These are phyloP conservation scores for Albophoma yamanashiensis DNA, from an alignment of 2,329 filamentous ascomycete species.

Conservation along the genomic window DNA sequence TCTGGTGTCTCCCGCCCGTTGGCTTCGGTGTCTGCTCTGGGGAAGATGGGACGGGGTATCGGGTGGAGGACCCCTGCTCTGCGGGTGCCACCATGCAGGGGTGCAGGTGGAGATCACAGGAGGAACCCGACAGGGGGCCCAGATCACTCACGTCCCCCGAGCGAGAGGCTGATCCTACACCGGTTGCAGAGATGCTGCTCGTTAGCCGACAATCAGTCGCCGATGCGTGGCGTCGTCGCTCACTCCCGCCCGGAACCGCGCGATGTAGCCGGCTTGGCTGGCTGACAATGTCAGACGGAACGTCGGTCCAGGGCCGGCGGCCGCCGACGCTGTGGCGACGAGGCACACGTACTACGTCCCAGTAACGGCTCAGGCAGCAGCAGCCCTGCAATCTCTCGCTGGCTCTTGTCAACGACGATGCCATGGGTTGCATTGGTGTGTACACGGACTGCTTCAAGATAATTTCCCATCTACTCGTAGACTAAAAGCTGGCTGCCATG, in stretches of 20 bases:
- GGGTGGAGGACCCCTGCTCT: background rate
- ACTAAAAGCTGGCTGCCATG: background rate
- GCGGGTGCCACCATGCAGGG: background rate
- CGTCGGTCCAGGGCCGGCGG: background rate
- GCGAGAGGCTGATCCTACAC: too few species aligned
- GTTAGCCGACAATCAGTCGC: background rate
- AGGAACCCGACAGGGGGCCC: background rate
- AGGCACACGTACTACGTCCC: too few species aligned
- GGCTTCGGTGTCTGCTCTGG: background rate
- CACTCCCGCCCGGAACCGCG: background rate
- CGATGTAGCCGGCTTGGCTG: background rate
- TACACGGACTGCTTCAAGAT: background rate
- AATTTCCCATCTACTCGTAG: background rate
- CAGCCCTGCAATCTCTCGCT: background rate
- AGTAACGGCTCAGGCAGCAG: background rate
- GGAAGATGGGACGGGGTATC: background rate
- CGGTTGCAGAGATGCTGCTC: background rate
- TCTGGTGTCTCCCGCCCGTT: background rate
- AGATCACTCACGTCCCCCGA: too few species aligned
- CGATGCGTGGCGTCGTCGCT: background rate
- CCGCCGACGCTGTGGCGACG: background rate
- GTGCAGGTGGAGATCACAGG: background rate
- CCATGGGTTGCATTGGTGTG: background rate
- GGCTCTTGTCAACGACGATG: background rate
- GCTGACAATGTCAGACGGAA: background rate